A percentile compares a stretch with the other conserved stretches of the same genome.
Evolutionary conservation across 2,329 filamentous ascomycete species (phyloP).

Genomic region (Diplodia sapinea): DNA sequence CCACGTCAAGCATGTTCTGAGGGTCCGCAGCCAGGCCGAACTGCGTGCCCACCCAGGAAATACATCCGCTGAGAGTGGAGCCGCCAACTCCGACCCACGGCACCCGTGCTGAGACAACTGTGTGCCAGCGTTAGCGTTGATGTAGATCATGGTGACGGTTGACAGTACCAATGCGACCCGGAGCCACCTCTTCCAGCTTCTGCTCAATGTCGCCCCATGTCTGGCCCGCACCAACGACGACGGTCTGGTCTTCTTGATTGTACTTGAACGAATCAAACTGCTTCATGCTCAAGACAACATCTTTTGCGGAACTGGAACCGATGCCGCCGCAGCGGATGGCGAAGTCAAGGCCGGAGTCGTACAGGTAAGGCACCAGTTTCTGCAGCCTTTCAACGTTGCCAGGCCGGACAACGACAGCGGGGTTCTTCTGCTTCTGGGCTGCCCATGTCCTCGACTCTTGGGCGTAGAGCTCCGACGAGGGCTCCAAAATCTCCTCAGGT

Average conservation of each 20-base stretch:
- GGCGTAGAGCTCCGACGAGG: constrained; percentile 35
- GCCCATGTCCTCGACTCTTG: constrained; percentile 43
- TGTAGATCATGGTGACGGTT: too few species aligned
- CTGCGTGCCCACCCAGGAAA: constrained; percentile 50
- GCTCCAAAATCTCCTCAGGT: constrained; percentile 38
- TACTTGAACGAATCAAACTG: constrained; percentile 49
- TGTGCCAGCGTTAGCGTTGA: background rate
- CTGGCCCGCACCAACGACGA: constrained; percentile 47
- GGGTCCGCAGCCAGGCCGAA: constrained; percentile 49
- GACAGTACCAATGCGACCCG: constrained; percentile 42
- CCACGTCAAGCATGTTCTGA: constrained; percentile 49
- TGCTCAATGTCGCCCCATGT: constrained; percentile 48
- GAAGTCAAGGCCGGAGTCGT: constrained; percentile 46
- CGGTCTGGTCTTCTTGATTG: constrained; percentile 40
- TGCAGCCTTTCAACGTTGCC: constrained; percentile 40
- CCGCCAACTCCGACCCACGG: constrained; percentile 51
- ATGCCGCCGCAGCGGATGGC: constrained; percentile 47
- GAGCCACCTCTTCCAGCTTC: constrained; percentile 44
- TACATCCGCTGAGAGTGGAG: constrained; percentile 46
- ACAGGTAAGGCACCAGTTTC: constrained; percentile 43
- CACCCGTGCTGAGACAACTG: constrained; percentile 45
- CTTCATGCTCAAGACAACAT: constrained; percentile 48
- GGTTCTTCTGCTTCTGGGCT: constrained; percentile 42
- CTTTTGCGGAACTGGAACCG: constrained; percentile 45
- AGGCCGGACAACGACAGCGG: constrained; percentile 45